A percentile compares a stretch with the other conserved stretches of the same genome.
Conservation (phyloP, 768 basidiomycete genomes). For the Mycena leptocephala region DNA sequence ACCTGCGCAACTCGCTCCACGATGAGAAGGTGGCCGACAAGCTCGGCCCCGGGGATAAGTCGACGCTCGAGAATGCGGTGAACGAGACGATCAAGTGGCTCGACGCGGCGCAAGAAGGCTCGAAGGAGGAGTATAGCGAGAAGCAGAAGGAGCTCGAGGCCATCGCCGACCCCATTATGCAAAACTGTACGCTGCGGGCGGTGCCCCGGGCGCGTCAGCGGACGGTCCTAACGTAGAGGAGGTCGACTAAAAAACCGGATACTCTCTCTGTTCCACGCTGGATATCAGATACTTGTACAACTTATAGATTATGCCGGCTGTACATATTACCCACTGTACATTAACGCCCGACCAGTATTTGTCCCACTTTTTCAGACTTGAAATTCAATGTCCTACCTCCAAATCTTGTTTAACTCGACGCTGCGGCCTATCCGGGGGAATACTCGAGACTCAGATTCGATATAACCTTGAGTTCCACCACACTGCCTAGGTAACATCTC, state of each 20-base stretch:
- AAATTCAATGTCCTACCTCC: too few species aligned
- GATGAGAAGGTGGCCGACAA: constrained; percentile 77
- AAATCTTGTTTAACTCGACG: too few species aligned
- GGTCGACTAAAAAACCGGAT: neutral
- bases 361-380: too few species aligned
- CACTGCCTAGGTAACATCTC: neutral
- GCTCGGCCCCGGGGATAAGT: constrained; percentile 29
- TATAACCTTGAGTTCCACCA: neutral
- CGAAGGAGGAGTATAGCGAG: constrained; percentile 40
- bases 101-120: constrained; percentile 76
- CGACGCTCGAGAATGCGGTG: constrained; percentile 71
- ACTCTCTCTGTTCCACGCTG: too few species aligned
- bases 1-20: constrained; percentile 68
- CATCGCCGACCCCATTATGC: constrained; percentile 60
- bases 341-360: too few species aligned
- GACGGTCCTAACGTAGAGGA: constrained; percentile 5
- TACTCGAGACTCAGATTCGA: neutral
- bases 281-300: too few species aligned
- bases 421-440: neutral
- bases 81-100: constrained; percentile 77
- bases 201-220: constrained; percentile 55
- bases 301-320: too few species aligned
- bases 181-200: constrained; percentile 66
- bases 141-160: constrained; percentile 82
- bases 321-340: too few species aligned